Evolutionary conservation across 2,329 filamentous ascomycete genomes (phyloP).

Genomic region (Lizonia empirigonia): DNA sequence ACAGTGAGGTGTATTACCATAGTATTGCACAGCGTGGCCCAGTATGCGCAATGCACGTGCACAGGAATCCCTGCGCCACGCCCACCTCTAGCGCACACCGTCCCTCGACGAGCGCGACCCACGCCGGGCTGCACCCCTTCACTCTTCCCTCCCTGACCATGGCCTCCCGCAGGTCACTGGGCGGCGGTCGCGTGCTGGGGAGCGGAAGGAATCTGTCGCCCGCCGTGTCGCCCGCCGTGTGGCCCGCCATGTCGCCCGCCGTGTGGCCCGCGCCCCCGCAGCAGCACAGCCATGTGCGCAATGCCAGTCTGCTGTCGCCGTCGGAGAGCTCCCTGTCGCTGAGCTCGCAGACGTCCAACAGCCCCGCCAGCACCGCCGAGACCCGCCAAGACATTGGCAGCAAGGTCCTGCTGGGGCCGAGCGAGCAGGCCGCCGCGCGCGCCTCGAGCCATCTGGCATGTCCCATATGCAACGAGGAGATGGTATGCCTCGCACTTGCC

Average conservation of each 20-base stretch:
- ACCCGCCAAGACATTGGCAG: conserved; percentile 76
- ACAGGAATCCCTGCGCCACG: conserved; percentile 24
- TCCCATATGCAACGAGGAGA: conserved; percentile 98
- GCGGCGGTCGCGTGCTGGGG: conserved; percentile 89
- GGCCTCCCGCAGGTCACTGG: conserved; percentile 68
- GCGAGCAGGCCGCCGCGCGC: conserved; percentile 57
- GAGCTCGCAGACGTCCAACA: conserved; percentile 75
- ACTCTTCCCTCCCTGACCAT: conserved; percentile 27
- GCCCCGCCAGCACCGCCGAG: conserved; percentile 71
- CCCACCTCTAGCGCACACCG: conserved; percentile 22
- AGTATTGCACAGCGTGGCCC: conserved; percentile 10
- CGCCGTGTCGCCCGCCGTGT: conserved; percentile 47
- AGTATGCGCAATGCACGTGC: conserved; percentile 16
- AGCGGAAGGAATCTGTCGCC: conserved; percentile 83
- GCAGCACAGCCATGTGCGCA: conserved; percentile 43
- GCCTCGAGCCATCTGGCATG: conserved; percentile 76
- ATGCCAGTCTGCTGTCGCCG: conserved; percentile 62
- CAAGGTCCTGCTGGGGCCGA: conserved; percentile 74
- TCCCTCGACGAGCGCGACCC: conserved; percentile 22
- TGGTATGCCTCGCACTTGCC: conserved; percentile 64
- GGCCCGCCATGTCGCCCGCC: conserved; percentile 42
- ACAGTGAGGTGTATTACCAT: too few species aligned
- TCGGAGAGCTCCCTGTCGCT: conserved; percentile 77
- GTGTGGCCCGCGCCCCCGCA: conserved; percentile 27
- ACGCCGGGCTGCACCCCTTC: conserved; percentile 9